Conservation (phyloP, 2,329 filamentous ascomycete genomes). For the Trichoderma guizhouense region DNA sequence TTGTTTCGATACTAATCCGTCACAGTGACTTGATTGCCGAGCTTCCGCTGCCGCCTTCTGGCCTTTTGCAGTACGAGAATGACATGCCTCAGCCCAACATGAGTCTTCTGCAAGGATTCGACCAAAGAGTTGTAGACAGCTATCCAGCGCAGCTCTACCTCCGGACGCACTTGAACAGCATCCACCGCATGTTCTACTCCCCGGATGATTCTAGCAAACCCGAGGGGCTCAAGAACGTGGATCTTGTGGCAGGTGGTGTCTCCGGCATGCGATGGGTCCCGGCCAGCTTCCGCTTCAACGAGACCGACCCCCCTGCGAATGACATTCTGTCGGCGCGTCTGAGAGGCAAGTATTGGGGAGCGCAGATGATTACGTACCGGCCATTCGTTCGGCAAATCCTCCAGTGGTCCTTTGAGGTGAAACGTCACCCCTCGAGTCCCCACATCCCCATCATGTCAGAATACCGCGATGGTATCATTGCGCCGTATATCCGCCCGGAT, state of each 20-base stretch:
- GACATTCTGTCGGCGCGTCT: conserved; percentile 82
- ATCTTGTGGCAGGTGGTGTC: conserved; percentile 42
- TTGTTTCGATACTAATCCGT: conserved; percentile 14
- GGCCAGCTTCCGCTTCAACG: conserved; percentile 53
- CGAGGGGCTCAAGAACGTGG: conserved; percentile 45
- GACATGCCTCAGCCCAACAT: conserved; percentile 66
- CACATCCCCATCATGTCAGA: conserved; percentile 34
- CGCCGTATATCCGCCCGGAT: conserved; percentile 37
- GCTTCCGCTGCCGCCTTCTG: conserved; percentile 61
- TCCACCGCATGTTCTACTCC: conserved; percentile 57
- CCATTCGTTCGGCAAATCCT: conserved; percentile 64
- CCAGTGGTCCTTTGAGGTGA: conserved; percentile 41
- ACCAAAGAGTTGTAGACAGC: conserved; percentile 51
- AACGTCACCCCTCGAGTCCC: conserved; percentile 33
- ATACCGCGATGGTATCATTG: conserved; percentile 36
- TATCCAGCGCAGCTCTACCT: conserved; percentile 63
- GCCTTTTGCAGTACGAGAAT: conserved; percentile 58
- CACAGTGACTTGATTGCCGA: conserved; percentile 85
- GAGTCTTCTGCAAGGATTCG: conserved; percentile 41
- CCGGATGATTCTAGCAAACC: conserved; percentile 35
- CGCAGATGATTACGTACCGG: conserved; percentile 82
- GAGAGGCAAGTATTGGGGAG: conserved; percentile 92
- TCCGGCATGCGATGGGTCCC: conserved; percentile 48
- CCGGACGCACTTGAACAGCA: conserved; percentile 61
- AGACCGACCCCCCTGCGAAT: conserved; percentile 64